Evolutionary conservation across 1,284 basidiomycete species (phyloP).

Genomic region (Thecaphora thlaspeos): DNA sequence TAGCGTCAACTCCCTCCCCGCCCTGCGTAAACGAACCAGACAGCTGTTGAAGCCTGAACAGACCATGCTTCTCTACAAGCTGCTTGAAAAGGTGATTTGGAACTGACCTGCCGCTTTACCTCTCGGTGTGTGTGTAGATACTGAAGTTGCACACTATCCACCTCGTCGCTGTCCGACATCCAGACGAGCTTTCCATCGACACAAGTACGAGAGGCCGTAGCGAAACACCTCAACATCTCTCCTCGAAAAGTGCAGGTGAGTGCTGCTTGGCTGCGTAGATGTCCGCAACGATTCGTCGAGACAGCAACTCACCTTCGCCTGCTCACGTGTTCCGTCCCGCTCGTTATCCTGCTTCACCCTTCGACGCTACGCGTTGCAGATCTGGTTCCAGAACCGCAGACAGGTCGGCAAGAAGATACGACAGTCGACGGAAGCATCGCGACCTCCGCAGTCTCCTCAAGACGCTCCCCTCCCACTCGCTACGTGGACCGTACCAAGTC

Average conservation of each 20-base stretch:
- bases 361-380: conserved; percentile 1
- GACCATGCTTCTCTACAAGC: conserved; percentile 39
- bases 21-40: conserved; percentile 9
- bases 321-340: background rate
- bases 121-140: no score
- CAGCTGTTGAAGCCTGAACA: conserved; percentile 35
- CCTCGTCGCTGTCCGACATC: no score
- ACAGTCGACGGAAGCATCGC: no score
- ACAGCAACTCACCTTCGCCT: background rate
- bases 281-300: no score
- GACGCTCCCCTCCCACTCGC: no score
- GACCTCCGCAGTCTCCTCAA: no score
- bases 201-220: conserved; percentile 34
- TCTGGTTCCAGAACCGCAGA: conserved; percentile 32
- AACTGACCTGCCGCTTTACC: background rate
- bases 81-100: conserved; percentile 27
- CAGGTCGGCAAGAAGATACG: conserved; percentile 25
- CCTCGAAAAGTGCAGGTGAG: conserved; percentile 47
- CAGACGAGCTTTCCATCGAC: conserved; percentile 49
- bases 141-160: no score
- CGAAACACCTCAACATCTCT: conserved; percentile 32
- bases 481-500: no score
- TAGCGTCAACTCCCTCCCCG: no score
- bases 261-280: background rate
- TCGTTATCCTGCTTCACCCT: background rate